Evolutionary conservation across 306 rosid species (phyloP).

Genomic region (Mimosa bimucronata): DNA sequence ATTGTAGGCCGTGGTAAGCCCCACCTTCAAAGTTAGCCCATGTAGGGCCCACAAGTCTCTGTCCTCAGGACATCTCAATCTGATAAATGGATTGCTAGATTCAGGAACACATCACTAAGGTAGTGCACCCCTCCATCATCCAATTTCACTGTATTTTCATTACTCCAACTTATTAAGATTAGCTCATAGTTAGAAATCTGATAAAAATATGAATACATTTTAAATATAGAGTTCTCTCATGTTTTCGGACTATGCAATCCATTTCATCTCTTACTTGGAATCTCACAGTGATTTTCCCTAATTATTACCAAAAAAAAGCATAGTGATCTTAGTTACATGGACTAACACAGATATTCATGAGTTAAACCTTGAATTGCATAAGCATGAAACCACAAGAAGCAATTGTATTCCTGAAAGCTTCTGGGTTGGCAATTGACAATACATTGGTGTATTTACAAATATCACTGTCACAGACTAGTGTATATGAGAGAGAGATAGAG

Average conservation of each 20-base stretch:
- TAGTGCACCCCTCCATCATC: background rate
- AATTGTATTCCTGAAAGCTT: conserved; percentile 10
- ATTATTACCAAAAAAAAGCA: background rate
- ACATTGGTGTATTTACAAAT: conserved; percentile 39
- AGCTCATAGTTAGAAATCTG: background rate
- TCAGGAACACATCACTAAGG: background rate
- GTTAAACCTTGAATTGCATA: background rate
- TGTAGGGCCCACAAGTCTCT: background rate
- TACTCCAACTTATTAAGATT: too few species aligned
- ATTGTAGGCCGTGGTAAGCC: background rate
- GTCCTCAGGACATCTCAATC: background rate
- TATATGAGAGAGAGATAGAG: background rate
- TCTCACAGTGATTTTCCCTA: too few species aligned
- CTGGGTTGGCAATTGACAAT: conserved; percentile 29
- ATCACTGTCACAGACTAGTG: background rate
- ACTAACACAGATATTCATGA: background rate
- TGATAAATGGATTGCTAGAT: background rate
- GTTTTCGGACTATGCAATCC: too few species aligned
- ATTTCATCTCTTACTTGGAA: too few species aligned
- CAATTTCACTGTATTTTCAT: background rate
- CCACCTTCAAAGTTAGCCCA: background rate
- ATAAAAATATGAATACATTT: background rate
- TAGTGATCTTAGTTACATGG: background rate
- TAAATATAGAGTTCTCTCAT: too few species aligned
- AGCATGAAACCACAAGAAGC: conserved; percentile 6